Evolutionary conservation across 805 yeast genomes (phyloP), one percentile per base, ranked within the genome.

Genomic region (Kodamaea lidongshanica): DNA sequence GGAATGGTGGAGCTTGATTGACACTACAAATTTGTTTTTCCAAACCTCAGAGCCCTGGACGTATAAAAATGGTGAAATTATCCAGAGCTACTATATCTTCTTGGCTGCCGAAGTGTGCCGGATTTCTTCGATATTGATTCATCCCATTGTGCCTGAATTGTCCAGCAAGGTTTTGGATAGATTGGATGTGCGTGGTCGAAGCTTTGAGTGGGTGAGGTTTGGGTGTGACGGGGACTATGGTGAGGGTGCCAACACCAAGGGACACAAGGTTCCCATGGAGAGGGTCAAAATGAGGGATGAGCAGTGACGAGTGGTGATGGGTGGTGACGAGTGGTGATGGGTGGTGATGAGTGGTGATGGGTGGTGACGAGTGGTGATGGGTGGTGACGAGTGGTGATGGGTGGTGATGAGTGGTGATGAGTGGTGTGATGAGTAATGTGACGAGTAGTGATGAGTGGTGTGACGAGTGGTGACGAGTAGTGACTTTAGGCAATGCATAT

Each of bases 41-140:
- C 94, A 85, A 46, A 59, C 54, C 1, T 57, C 75, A 5, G 79
- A 76, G 44, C 96, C 96, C 0, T 89, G 97, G 97, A 53, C 58
- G 6, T 56, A 65, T 28, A 59, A 58, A 13, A 60, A 57, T 25
- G 34, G 34, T 5, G 51, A 50, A 5, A 39, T 40, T 13, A 16
- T 55, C 14, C 56, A 46, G 25, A 80, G 77, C 50, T 56, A 68
- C 25, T 67, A 76, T 9, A 73, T 88, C 2, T 75, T 70, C 38
- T 46, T 72, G 6, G 79, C 85, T 1, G 70, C 83, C 6, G 97
- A 89, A 42, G 68, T 76, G 1, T 65, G 78, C 10, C 66, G 97
- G 34, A 68, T 84, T 1, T 45, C 72, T 7, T 66, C 89, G 1
- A 76, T 89, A 6, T 47, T 83, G 19, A 61, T 81, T 18, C 77